Base-by-base conservation (phyloP, 2,329 filamentous ascomycete genomes). In the Elsinoe fawcettii region DNA sequence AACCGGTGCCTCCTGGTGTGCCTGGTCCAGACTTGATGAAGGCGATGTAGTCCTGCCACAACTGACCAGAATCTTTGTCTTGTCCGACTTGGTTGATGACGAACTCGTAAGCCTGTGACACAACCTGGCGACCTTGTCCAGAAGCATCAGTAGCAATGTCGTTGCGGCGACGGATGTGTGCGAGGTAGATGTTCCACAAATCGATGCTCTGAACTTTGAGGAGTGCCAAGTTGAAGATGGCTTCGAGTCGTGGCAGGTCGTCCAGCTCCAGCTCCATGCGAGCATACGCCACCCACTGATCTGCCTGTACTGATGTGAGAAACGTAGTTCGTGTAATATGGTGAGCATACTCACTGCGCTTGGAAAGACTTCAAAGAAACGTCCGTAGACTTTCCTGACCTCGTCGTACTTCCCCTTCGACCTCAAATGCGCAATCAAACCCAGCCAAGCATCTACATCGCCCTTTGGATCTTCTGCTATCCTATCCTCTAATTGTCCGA, bases 21-120 rank as follows among this genome's bases (percentile, higher is more conserved):
- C 93, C 93, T 1, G 93, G 93, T 0, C 87, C 89, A 37, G 83
- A 88, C 68, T 90, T 91, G 71, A 97, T 83, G 68, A 99, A 96
- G 63, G 93, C 85, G 60, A 99, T 86, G 66, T 97, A 97, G 63
- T 99, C 93, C 59, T 87, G 83, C 93, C 93, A 99, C 58, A 99
- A 85, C 62, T 80, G 82, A 34, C 90, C 92, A 9, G 91, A 86
- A 66, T 96, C 90, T 66, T 90, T 87, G 72, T 99, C 93, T 64
- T 93, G 83, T 25, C 95, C 95, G 61, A 99, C 86, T 63, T 88
- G 88, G 63, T 89, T 82, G 46, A 99, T 82, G 5, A 95, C 91
- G 67, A 96, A 90, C 62, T 97, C 90, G 71, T 96, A 99, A 2
- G 90, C 88, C 62, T 90, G 85, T 18, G 84, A 86, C 57, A 99